Evolutionary conservation across 2,329 filamentous ascomycete genomes (phyloP).

Genomic region (Aspergillus awamori): DNA sequence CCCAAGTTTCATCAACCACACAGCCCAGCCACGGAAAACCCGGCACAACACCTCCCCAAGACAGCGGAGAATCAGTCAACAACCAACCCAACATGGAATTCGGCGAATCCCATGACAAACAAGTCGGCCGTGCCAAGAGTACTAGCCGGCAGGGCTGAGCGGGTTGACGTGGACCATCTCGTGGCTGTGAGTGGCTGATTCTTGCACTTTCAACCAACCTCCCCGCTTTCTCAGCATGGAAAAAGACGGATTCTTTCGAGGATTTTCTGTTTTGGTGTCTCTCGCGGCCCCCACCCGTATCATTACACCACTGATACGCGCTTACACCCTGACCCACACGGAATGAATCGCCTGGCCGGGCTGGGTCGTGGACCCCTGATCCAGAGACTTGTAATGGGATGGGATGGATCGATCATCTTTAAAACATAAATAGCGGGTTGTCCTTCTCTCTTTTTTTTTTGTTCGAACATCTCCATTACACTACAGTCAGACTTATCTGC

Average conservation of each 20-base stretch:
- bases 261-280: too few species aligned
- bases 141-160: conserved; percentile 11
- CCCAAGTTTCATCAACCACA: not conserved
- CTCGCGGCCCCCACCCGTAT: too few species aligned
- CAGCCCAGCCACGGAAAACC: not conserved
- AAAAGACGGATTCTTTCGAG: too few species aligned
- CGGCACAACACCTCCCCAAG: not conserved
- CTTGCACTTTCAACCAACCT: too few species aligned
- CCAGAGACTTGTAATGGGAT: not conserved
- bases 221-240: not conserved
- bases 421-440: conserved; percentile 6
- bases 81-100: too few species aligned
- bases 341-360: too few species aligned
- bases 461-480: not conserved
- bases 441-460: not conserved
- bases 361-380: conserved; percentile 3
- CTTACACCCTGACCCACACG: too few species aligned
- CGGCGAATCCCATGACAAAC: not conserved
- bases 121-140: not conserved
- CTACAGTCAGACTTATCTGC: too few species aligned
- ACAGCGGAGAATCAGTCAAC: not conserved
- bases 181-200: conserved; percentile 8
- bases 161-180: conserved; percentile 9
- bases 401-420: too few species aligned
- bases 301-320: too few species aligned